Conservation (phyloP, 2,329 filamentous ascomycete species). For the Hypocrella siamensis region DNA sequence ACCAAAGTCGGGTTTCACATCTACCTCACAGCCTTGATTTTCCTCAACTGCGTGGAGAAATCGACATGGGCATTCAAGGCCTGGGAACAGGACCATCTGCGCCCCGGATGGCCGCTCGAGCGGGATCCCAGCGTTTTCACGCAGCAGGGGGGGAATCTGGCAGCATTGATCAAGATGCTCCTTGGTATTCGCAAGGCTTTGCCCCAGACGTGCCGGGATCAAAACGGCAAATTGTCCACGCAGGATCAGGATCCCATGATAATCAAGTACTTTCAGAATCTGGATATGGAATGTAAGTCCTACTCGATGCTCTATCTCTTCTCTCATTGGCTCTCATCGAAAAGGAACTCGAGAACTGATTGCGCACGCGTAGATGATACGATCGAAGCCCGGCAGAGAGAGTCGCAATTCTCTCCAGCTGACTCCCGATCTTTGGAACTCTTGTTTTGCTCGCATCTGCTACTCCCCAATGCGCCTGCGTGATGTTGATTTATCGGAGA, state of each 20-base stretch:
- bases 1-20: slow-evolving; percentile 43
- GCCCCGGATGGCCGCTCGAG: slow-evolving; percentile 45
- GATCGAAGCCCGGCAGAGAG: slow-evolving; percentile 28
- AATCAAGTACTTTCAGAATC: slow-evolving; percentile 35
- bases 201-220: slow-evolving; percentile 31
- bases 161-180: slow-evolving; percentile 44
- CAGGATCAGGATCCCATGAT: slow-evolving; percentile 30
- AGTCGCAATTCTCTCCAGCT: slow-evolving; percentile 32
- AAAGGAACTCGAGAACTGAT: too few species aligned
- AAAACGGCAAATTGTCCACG: slow-evolving; percentile 31
- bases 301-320: neutral
- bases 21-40: slow-evolving; percentile 45
- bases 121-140: slow-evolving; percentile 38
- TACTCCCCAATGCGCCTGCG: slow-evolving; percentile 19
- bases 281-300: slow-evolving; percentile 42
- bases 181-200: slow-evolving; percentile 43
- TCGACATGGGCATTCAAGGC: slow-evolving; percentile 54
- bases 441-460: slow-evolving; percentile 30
- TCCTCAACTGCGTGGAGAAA: slow-evolving; percentile 52
- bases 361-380: slow-evolving; percentile 13
- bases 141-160: slow-evolving; percentile 42
- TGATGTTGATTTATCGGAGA: neutral
- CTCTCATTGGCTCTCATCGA: too few species aligned
- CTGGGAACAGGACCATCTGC: slow-evolving; percentile 47
- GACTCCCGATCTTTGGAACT: slow-evolving; percentile 35